Evolutionary conservation across 495 filamentous ascomycete species (phyloP).

Genomic region (Aspergillus kassunensis): DNA sequence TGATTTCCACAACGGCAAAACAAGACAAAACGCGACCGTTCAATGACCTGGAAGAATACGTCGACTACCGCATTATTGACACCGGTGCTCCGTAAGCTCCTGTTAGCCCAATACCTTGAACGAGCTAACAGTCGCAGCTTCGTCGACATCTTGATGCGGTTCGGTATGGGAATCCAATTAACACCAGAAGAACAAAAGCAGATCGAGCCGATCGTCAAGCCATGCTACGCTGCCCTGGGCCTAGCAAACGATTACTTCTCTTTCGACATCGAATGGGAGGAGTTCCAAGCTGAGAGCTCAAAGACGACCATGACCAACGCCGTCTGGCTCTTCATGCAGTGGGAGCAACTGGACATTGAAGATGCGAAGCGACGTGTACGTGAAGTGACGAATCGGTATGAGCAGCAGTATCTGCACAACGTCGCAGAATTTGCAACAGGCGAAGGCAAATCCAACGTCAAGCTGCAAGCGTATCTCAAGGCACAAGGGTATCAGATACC

Average conservation of each 20-base stretch:
- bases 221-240: slow-evolving; percentile 23
- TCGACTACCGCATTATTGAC: slow-evolving; percentile 24
- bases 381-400: slow-evolving; percentile 15
- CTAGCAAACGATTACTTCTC: slow-evolving; percentile 25
- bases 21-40: slow-evolving; percentile 20
- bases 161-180: slow-evolving; percentile 21
- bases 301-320: slow-evolving; percentile 20
- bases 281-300: slow-evolving; percentile 10
- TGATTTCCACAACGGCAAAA: slow-evolving; percentile 21
- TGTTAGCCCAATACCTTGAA: not conserved
- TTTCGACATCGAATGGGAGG: slow-evolving; percentile 25
- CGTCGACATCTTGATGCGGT: slow-evolving; percentile 20
- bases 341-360: slow-evolving; percentile 13
- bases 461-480: slow-evolving; percentile 13
- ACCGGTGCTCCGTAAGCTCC: slow-evolving; percentile 17
- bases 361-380: slow-evolving; percentile 16
- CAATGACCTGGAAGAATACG: slow-evolving; percentile 20
- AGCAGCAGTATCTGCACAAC: slow-evolving; percentile 12
- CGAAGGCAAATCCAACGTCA: slow-evolving; percentile 6
- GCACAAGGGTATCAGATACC: slow-evolving; percentile 19
- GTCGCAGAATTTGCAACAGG: slow-evolving; percentile 10
- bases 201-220: slow-evolving; percentile 12
- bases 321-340: slow-evolving; percentile 24
- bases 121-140: slow-evolving; percentile 10
- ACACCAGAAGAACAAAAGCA: slow-evolving; percentile 13